Conservation (phyloP, 2,329 filamentous ascomycete species). For the Aureobasidium sp. region DNA sequence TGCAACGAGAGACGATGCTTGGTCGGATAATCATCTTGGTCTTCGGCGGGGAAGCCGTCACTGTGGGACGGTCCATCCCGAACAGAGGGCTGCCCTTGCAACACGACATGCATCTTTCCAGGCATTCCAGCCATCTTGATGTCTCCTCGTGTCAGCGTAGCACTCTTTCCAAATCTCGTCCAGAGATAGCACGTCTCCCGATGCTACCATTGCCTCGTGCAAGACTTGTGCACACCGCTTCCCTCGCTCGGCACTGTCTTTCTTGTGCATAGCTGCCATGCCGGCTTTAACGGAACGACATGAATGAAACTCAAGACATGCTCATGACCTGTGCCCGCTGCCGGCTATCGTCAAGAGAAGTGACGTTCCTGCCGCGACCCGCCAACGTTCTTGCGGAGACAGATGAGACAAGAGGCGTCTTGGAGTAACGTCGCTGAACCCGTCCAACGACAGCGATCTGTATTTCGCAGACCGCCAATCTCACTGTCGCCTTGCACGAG, state of each 20-base stretch:
- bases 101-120: neutral
- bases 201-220: neutral
- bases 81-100: neutral
- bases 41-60: neutral
- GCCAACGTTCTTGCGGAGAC: slow-evolving; percentile 11
- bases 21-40: neutral
- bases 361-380: slow-evolving; percentile 12
- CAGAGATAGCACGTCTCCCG: neutral
- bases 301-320: neutral
- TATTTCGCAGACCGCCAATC: slow-evolving; percentile 5
- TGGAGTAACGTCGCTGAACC: neutral
- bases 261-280: slow-evolving; percentile 8
- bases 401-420: slow-evolving; percentile 14
- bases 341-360: neutral
- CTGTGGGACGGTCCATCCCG: neutral
- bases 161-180: neutral
- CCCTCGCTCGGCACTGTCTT: neutral
- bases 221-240: neutral
- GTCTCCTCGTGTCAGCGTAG: slow-evolving; percentile 5
- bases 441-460: slow-evolving; percentile 1
- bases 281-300: neutral
- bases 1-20: neutral
- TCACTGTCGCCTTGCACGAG: neutral
- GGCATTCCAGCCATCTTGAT: slow-evolving; percentile 1
- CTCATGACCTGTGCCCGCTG: neutral